Evolutionary conservation across 2,329 filamentous ascomycete species (phyloP).

Genomic region (Aspergillus persii): DNA sequence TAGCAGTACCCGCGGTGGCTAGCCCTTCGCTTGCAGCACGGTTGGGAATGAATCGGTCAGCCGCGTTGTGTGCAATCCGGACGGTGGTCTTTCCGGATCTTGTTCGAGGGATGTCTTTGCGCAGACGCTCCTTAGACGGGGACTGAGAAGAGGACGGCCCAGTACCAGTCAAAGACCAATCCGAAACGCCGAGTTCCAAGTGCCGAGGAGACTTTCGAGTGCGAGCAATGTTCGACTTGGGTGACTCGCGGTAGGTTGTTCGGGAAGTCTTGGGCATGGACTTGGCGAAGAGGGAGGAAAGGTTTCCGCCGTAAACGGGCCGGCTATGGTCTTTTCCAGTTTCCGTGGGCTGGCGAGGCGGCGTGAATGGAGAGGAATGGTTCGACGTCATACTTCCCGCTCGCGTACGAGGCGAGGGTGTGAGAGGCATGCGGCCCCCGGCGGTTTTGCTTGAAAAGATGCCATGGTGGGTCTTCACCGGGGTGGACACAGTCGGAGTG

Average conservation of each 20-base stretch:
- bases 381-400: slow-evolving; percentile 51
- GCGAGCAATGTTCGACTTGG: slow-evolving; percentile 86
- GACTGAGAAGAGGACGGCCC: slow-evolving; percentile 58
- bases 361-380: slow-evolving; percentile 73
- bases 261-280: slow-evolving; percentile 47
- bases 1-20: slow-evolving; percentile 74
- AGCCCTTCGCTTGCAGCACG: slow-evolving; percentile 86
- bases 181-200: slow-evolving; percentile 86
- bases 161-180: slow-evolving; percentile 86
- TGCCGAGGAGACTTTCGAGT: slow-evolving; percentile 73
- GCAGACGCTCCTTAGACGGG: slow-evolving; percentile 59
- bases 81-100: slow-evolving; percentile 69
- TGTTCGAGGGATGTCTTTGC: slow-evolving; percentile 54
- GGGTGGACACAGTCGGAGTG: slow-evolving; percentile 77
- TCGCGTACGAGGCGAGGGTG: slow-evolving; percentile 76
- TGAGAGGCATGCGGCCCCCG: slow-evolving; percentile 90
- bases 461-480: slow-evolving; percentile 90
- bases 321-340: slow-evolving; percentile 56
- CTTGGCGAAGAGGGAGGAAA: slow-evolving; percentile 75
- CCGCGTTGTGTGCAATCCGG: slow-evolving; percentile 65
- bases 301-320: slow-evolving; percentile 76
- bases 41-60: slow-evolving; percentile 95
- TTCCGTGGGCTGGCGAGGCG: slow-evolving; percentile 59
- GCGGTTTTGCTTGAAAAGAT: slow-evolving; percentile 90
- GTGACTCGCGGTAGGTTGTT: slow-evolving; percentile 70